Conservation (phyloP, 208 protist species). For the Trypanosoma scelopori region DNA sequence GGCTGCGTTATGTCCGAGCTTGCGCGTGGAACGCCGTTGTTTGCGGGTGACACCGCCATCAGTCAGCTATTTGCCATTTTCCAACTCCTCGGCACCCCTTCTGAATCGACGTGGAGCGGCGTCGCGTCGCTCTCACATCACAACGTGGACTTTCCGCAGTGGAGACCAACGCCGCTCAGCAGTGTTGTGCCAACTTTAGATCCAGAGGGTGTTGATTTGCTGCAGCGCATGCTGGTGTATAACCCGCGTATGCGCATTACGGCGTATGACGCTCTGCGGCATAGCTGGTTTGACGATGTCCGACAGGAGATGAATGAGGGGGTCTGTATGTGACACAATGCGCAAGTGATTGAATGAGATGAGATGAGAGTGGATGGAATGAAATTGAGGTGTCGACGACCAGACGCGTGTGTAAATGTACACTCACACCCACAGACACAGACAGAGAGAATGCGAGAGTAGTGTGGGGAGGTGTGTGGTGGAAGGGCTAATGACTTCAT, state of each 20-base stretch:
- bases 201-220: constrained; percentile 58
- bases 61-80: constrained; percentile 93
- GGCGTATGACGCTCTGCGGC: constrained; percentile 67
- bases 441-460: not conserved
- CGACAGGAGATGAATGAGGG: constrained; percentile 29
- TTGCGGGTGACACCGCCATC: constrained; percentile 85
- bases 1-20: constrained; percentile 96
- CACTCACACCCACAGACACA: not conserved
- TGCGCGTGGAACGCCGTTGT: constrained; percentile 70
- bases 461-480: not conserved
- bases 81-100: constrained; percentile 93
- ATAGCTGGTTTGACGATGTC: constrained; percentile 85
- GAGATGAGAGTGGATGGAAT: not conserved
- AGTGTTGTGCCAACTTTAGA: constrained; percentile 57
- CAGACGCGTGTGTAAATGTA: not conserved
- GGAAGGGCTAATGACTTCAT: no score
- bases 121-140: constrained; percentile 71
- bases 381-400: not conserved
- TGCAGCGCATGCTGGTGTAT: constrained; percentile 64
- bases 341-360: not conserved
- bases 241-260: constrained; percentile 67
- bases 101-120: constrained; percentile 67
- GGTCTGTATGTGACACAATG: not conserved
- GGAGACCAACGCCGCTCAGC: constrained; percentile 39
- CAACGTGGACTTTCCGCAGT: constrained; percentile 67